These are phyloP conservation scores for Taiozyma sp. DNA, from an alignment of 1,139 yeast species.

Conservation along the genomic window DNA sequence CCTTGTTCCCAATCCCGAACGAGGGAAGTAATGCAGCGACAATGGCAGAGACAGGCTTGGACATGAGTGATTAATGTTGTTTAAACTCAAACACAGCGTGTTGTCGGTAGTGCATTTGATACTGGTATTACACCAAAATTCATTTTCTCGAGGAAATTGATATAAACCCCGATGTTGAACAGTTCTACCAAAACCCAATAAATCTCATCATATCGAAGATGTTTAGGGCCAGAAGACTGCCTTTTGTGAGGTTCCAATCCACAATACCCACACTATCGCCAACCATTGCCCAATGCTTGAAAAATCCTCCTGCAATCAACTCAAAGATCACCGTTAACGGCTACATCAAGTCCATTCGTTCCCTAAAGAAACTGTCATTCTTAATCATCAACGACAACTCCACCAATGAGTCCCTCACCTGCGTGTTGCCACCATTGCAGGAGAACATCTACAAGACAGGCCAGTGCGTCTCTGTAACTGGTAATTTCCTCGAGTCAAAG, in stretches of 20 bases:
- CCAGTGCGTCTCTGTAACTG: constrained; percentile 37
- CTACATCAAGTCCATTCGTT: constrained; percentile 64
- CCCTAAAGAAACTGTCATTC: constrained; percentile 72
- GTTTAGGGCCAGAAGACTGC: background rate
- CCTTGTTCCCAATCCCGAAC: constrained; percentile 81
- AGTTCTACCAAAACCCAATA: no score
- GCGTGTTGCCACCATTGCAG: constrained; percentile 43
- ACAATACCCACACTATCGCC: background rate
- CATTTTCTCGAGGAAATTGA: no score
- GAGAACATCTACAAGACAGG: constrained; percentile 36
- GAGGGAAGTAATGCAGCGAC: constrained; percentile 84
- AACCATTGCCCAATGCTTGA: constrained; percentile 2
- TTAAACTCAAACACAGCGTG: no score
- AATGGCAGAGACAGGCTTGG: constrained; percentile 49
- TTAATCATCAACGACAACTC: constrained; percentile 80
- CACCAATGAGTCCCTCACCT: constrained; percentile 45
- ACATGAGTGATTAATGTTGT: background rate
- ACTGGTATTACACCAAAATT: no score
- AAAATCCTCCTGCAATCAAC: constrained; percentile 29
- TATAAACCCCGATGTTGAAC: no score
- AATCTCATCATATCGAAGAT: background rate
- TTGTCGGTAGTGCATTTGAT: no score
- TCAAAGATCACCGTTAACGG: constrained; percentile 57
- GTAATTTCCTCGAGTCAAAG: constrained; percentile 39
- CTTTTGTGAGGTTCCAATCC: background rate